These are phyloP conservation scores for Cladophialophora yegresii DNA, from an alignment of 2,329 filamentous ascomycete species.

Conservation along the genomic window DNA sequence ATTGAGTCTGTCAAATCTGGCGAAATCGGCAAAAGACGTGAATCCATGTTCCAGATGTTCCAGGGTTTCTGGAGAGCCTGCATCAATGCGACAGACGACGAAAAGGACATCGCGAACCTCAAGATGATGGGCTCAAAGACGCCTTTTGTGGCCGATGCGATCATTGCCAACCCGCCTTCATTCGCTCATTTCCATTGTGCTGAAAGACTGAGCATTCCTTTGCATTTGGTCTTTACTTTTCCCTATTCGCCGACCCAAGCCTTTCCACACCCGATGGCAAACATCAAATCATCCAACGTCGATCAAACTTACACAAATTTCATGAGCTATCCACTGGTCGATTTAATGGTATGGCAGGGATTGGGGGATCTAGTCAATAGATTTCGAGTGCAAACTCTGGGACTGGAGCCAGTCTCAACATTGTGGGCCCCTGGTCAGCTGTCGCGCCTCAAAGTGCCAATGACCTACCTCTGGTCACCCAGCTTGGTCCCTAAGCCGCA, in stretches of 20 bases:
- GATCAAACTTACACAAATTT: constrained; percentile 75
- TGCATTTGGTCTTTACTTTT: constrained; percentile 49
- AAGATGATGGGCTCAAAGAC: constrained; percentile 64
- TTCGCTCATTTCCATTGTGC: constrained; percentile 45
- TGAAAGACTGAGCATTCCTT: constrained; percentile 41
- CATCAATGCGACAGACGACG: constrained; percentile 66
- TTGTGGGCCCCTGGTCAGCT: constrained; percentile 75
- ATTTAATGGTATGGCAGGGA: constrained; percentile 40
- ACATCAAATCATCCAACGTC: constrained; percentile 71
- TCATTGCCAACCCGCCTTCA: constrained; percentile 45
- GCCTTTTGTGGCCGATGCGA: constrained; percentile 44
- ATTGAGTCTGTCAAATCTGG: constrained; percentile 71
- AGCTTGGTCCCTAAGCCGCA: constrained; percentile 55
- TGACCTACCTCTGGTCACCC: constrained; percentile 67
- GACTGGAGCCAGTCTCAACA: constrained; percentile 71
- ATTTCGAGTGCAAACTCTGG: constrained; percentile 69
- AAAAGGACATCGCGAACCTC: constrained; percentile 60
- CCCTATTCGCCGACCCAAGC: constrained; percentile 71
- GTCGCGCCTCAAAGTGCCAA: constrained; percentile 72
- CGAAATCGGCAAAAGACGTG: constrained; percentile 67
- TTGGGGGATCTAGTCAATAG: constrained; percentile 76
- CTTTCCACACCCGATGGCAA: constrained; percentile 77
- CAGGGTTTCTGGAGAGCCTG: constrained; percentile 80
- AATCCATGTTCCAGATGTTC: constrained; percentile 79
- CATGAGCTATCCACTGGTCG: constrained; percentile 69